A percentile compares a stretch with the other conserved stretches of the same genome.
These are phyloP conservation scores for Fraxinus sp. DNA, from an alignment of 305 asterid species.

Conservation along the genomic window DNA sequence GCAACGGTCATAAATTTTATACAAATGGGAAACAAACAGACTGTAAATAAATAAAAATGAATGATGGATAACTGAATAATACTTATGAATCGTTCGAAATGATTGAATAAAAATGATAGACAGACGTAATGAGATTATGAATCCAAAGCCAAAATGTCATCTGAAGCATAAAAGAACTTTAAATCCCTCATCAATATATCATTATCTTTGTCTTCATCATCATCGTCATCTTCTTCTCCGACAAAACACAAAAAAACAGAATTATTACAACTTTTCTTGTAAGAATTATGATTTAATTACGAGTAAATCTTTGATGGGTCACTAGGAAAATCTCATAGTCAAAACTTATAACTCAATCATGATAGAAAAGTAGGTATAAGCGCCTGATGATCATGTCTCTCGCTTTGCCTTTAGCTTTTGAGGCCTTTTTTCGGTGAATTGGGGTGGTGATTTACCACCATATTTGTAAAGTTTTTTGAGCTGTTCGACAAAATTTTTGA, in stretches of 20 bases:
- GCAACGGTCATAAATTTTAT: too few species aligned
- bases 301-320: background rate
- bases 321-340: background rate
- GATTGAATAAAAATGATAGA: background rate
- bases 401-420: constrained; percentile 33
- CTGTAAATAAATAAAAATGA: background rate
- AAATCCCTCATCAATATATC: background rate
- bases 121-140: background rate
- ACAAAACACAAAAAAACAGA: background rate
- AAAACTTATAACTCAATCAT: background rate
- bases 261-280: background rate
- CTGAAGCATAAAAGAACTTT: background rate
- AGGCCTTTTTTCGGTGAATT: background rate
- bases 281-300: background rate
- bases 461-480: constrained; percentile 22
- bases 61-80: too few species aligned
- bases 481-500: background rate
- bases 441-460: background rate
- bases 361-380: background rate
- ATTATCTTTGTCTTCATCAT: background rate
- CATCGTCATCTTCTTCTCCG: background rate
- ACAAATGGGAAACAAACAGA: too few species aligned
- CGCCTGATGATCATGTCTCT: constrained; percentile 19
- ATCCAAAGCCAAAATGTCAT: background rate
- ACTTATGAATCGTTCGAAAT: background rate